These are phyloP conservation scores for Pezicula carpinea DNA, from an alignment of 2,329 filamentous ascomycete species.

Conservation along the genomic window DNA sequence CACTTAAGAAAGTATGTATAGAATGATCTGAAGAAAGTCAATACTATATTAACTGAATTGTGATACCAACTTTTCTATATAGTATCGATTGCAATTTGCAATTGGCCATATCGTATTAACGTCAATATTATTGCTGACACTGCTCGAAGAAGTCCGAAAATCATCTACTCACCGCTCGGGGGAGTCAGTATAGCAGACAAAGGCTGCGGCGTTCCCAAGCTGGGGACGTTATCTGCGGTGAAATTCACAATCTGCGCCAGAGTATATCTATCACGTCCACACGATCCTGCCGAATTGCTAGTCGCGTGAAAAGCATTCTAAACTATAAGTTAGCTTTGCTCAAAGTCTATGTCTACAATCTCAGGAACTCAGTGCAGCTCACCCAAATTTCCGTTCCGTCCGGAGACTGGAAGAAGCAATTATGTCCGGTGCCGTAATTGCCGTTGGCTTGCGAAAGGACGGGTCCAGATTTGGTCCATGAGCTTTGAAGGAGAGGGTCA, in stretches of 20 bases:
- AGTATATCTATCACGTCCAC: slow-evolving; percentile 2
- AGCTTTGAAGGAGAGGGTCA: slow-evolving; percentile 1
- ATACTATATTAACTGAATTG: no score
- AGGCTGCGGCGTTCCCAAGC: neutral
- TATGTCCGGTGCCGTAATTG: slow-evolving; percentile 13
- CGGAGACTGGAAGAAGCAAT: slow-evolving; percentile 9
- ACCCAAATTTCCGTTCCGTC: slow-evolving; percentile 3
- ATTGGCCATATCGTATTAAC: no score
- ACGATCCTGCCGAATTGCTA: neutral
- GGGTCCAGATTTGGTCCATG: slow-evolving; percentile 12
- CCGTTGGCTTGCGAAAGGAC: slow-evolving; percentile 13
- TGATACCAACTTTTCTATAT: no score
- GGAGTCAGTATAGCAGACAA: neutral
- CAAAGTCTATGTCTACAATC: neutral
- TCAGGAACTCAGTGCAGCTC: no score
- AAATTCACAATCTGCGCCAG: slow-evolving; percentile 3
- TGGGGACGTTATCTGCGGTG: neutral
- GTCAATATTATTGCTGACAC: no score
- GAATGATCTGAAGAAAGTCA: no score
- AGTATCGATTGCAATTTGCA: no score
- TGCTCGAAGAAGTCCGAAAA: no score
- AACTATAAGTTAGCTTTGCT: neutral
- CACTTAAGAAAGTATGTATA: no score
- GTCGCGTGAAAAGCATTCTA: slow-evolving; percentile 2
- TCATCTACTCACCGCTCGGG: neutral